Evolutionary conservation across 2,329 filamentous ascomycete genomes (phyloP).

Genomic region (Pyricularia pennisetigena): DNA sequence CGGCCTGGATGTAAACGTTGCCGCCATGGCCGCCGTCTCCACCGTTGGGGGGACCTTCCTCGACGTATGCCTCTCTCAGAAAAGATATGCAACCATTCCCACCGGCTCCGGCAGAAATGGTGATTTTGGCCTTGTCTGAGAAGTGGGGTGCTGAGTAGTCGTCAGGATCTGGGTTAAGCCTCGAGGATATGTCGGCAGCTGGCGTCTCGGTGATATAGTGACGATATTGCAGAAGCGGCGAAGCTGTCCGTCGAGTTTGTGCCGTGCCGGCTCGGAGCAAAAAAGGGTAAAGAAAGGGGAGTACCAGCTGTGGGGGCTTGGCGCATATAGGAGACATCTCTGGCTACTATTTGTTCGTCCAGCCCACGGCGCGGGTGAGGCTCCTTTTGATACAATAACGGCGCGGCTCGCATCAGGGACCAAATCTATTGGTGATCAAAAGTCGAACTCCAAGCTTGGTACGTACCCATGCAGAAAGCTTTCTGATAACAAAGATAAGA

Average conservation of each 20-base stretch:
- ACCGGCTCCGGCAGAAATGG: conserved; percentile 67
- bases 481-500: neutral
- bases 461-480: neutral
- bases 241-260: neutral
- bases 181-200: conserved; percentile 25
- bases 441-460: neutral
- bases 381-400: neutral
- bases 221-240: conserved; percentile 10
- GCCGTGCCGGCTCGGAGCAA: conserved; percentile 17
- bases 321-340: conserved; percentile 32
- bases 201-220: conserved; percentile 16
- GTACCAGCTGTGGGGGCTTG: conserved; percentile 23
- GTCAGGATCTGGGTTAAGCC: conserved; percentile 71
- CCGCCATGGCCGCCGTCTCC: conserved; percentile 90
- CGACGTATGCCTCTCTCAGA: conserved; percentile 79
- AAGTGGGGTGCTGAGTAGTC: conserved; percentile 81
- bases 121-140: conserved; percentile 74
- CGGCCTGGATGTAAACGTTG: conserved; percentile 88
- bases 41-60: conserved; percentile 84
- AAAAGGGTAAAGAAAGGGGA: conserved; percentile 42
- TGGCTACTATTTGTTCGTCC: conserved; percentile 1
- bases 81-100: conserved; percentile 95
- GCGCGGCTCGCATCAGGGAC: neutral
- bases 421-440: neutral
- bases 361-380: neutral